These are phyloP conservation scores for Reticulomyxa filosa DNA, from an alignment of 78 protist genomes.

Conservation along the genomic window DNA sequence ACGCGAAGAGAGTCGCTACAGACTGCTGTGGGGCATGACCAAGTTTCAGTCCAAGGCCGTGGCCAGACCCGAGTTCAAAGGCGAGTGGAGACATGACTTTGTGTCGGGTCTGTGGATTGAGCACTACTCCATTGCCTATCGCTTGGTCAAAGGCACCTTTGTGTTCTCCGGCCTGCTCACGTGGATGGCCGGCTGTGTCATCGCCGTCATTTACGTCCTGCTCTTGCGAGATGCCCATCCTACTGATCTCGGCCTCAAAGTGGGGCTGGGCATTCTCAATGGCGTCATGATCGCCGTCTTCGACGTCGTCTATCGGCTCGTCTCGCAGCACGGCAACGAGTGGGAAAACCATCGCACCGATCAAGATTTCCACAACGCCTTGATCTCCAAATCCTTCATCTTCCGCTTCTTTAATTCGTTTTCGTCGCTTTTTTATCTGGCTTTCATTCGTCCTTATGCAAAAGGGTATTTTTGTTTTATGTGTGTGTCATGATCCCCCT, in stretches of 20 bases:
- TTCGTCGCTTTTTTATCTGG: slow-evolving; percentile 40
- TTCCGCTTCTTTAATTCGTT: slow-evolving; percentile 53
- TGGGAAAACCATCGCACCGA: no score
- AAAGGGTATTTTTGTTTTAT: no score
- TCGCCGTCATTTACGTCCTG: no score
- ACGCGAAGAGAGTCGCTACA: neutral
- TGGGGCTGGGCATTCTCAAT: neutral
- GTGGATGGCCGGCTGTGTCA: neutral
- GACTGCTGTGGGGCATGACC: neutral
- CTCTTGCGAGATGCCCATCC: no score
- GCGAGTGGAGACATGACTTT: neutral
- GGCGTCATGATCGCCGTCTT: neutral
- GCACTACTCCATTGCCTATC: neutral
- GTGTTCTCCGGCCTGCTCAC: neutral
- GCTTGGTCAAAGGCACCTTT: neutral
- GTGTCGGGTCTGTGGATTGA: no score
- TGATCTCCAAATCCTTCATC: slow-evolving; percentile 26
- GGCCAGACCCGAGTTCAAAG: slow-evolving; percentile 4
- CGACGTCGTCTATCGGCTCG: neutral
- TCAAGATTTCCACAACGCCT: slow-evolving; percentile 10
- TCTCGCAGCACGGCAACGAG: slow-evolving; percentile 6
- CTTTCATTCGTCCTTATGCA: no score
- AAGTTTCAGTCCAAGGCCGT: neutral
- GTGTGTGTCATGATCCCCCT: no score
- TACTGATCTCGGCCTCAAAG: no score